phyloP scores from a whole-genome alignment of 495 filamentous ascomycete genomes.

The Xylaria bambusicola region DNA sequence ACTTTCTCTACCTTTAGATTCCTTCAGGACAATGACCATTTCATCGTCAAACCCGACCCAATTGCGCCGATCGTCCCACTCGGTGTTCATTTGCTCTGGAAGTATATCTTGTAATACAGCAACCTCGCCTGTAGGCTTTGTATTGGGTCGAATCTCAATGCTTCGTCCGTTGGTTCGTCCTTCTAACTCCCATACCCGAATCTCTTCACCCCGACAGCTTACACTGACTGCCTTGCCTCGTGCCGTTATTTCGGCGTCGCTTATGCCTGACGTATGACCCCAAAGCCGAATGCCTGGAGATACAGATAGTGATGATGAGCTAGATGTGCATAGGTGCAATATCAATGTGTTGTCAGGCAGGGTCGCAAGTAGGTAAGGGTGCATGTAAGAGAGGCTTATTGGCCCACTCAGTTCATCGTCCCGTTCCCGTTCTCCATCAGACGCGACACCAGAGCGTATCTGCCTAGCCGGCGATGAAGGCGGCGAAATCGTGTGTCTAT shows the following conservation, averaged over 20 bases:
- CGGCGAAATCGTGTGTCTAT: conserved; percentile 33
- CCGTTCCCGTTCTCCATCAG: not conserved
- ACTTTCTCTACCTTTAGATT: conserved; percentile 64
- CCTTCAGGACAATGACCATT: conserved; percentile 82
- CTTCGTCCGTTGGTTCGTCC: conserved; percentile 55
- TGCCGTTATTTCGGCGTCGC: conserved; percentile 79
- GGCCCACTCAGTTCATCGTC: conserved; percentile 46
- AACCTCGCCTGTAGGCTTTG: conserved; percentile 28
- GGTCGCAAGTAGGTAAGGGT: conserved; percentile 88
- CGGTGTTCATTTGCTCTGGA: conserved; percentile 20
- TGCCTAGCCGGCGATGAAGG: conserved; percentile 31
- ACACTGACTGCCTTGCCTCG: conserved; percentile 91
- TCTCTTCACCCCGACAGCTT: conserved; percentile 76
- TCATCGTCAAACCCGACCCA: conserved; percentile 95
- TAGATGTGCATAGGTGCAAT: conserved; percentile 81
- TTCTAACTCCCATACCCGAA: conserved; percentile 94
- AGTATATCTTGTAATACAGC: conserved; percentile 10
- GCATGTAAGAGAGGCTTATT: conserved; percentile 79
- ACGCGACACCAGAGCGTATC: not conserved
- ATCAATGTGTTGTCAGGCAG: conserved; percentile 92
- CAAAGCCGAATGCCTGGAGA: conserved; percentile 77
- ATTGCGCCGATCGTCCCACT: conserved; percentile 45
- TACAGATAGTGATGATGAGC: conserved; percentile 64
- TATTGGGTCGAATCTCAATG: conserved; percentile 46
- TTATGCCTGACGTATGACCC: conserved; percentile 93